These are phyloP conservation scores for Coniferiporia weirii DNA, from an alignment of 1,284 basidiomycete species.

Conservation along the genomic window DNA sequence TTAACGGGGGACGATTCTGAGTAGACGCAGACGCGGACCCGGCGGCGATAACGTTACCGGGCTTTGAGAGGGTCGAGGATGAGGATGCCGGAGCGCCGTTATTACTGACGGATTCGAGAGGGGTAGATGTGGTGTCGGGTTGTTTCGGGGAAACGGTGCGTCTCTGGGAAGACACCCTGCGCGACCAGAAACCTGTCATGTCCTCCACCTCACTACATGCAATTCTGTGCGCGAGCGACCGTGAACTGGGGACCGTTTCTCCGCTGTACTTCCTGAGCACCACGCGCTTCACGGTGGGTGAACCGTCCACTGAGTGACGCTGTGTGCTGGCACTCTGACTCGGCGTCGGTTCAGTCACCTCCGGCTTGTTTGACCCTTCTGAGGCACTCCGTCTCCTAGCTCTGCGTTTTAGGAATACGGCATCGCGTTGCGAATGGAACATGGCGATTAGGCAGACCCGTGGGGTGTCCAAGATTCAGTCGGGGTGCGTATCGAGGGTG, in stretches of 20 bases:
- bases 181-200: slow-evolving; percentile 17
- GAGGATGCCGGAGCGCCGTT: background rate
- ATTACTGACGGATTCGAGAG: background rate
- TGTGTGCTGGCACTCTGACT: background rate
- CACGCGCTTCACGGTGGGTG: slow-evolving; percentile 2
- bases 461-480: background rate
- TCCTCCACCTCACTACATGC: slow-evolving; percentile 11
- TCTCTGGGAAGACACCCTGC: slow-evolving; percentile 6
- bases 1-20: background rate
- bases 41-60: background rate
- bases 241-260: background rate
- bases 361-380: background rate
- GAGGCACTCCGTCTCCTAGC: slow-evolving; percentile 4
- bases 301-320: background rate
- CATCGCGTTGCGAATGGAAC: background rate
- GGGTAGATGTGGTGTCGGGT: background rate
- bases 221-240: slow-evolving; percentile 6
- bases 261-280: slow-evolving; percentile 5
- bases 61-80: background rate
- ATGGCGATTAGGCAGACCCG: background rate
- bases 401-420: background rate
- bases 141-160: background rate
- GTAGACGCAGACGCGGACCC: background rate
- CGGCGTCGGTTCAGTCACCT: background rate
- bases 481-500: background rate